Conservation (phyloP, 2,329 filamentous ascomycete genomes). For the Aspergillus tamarii region DNA sequence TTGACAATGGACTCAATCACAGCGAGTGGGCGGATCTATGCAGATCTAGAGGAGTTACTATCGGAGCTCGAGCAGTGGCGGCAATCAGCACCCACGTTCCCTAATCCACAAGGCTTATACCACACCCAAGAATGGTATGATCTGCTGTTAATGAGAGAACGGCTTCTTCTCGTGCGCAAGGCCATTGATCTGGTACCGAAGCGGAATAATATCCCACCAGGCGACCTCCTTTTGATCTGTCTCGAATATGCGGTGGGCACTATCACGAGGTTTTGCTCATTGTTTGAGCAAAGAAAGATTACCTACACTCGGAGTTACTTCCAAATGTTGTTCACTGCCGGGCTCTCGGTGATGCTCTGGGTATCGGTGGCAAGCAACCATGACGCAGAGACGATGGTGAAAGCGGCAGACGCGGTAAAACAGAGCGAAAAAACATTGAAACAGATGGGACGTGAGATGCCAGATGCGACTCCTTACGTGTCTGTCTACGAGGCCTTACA, state of each 20-base stretch:
- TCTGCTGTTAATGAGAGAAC: conserved; percentile 46
- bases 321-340: conserved; percentile 52
- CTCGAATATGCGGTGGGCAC: not conserved
- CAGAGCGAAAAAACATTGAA: not conserved
- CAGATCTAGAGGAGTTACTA: not conserved
- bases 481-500: not conserved
- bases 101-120: not conserved
- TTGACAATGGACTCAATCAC: not conserved
- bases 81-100: not conserved
- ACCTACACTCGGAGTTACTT: conserved; percentile 55
- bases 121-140: conserved; percentile 21
- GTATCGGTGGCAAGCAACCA: conserved; percentile 20
- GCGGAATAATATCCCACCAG: conserved; percentile 35
- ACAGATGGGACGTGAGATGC: not conserved
- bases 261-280: not conserved
- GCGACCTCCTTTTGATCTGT: conserved; percentile 37
- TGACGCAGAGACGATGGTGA: not conserved
- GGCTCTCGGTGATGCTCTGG: conserved; percentile 41
- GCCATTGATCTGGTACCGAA: conserved; percentile 47
- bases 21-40: not conserved
- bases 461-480: not conserved
- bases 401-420: not conserved
- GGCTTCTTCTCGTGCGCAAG: conserved; percentile 44
- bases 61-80: not conserved
- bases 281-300: not conserved